Evolutionary conservation across 495 filamentous ascomycete species (phyloP).

Genomic region (Aspergillus steynii): DNA sequence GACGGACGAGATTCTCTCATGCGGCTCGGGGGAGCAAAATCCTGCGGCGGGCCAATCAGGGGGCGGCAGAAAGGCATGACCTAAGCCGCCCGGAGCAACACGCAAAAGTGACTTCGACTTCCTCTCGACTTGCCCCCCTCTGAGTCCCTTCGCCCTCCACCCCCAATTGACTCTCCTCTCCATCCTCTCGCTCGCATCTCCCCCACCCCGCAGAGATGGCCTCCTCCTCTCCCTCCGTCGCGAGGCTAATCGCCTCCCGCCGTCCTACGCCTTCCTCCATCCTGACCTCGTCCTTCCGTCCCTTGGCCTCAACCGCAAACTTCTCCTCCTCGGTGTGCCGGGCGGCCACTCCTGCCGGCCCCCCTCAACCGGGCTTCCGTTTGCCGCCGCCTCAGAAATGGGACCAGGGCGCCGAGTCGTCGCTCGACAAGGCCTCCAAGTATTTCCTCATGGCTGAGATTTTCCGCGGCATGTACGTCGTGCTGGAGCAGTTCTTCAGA

Average conservation of each 20-base stretch:
- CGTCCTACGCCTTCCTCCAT: slow-evolving; percentile 28
- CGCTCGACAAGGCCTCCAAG: slow-evolving; percentile 79
- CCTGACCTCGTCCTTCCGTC: slow-evolving; percentile 37
- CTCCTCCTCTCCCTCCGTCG: slow-evolving; percentile 47
- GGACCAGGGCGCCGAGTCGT: slow-evolving; percentile 68
- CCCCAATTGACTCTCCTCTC: slow-evolving; percentile 10
- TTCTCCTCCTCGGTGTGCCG: slow-evolving; percentile 62
- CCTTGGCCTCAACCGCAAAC: slow-evolving; percentile 52
- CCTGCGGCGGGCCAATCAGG: slow-evolving; percentile 48
- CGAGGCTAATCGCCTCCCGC: slow-evolving; percentile 54
- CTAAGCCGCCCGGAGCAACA: slow-evolving; percentile 36
- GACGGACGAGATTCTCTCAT: slow-evolving; percentile 17
- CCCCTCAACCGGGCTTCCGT: slow-evolving; percentile 77
- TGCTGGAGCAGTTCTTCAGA: slow-evolving; percentile 96
- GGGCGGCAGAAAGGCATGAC: slow-evolving; percentile 46
- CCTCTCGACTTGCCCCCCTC: slow-evolving; percentile 3
- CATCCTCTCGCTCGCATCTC: slow-evolving; percentile 17
- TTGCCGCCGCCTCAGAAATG: slow-evolving; percentile 65
- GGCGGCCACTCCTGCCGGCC: slow-evolving; percentile 71
- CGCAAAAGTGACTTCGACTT: slow-evolving; percentile 15
- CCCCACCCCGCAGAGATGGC: slow-evolving; percentile 45
- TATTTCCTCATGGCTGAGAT: slow-evolving; percentile 96
- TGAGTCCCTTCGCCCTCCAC: too few species aligned
- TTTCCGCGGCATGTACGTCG: slow-evolving; percentile 94
- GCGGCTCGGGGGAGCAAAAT: slow-evolving; percentile 37